Conservation (phyloP, 2,329 filamentous ascomycete species). For the Trichophyton equinum region DNA sequence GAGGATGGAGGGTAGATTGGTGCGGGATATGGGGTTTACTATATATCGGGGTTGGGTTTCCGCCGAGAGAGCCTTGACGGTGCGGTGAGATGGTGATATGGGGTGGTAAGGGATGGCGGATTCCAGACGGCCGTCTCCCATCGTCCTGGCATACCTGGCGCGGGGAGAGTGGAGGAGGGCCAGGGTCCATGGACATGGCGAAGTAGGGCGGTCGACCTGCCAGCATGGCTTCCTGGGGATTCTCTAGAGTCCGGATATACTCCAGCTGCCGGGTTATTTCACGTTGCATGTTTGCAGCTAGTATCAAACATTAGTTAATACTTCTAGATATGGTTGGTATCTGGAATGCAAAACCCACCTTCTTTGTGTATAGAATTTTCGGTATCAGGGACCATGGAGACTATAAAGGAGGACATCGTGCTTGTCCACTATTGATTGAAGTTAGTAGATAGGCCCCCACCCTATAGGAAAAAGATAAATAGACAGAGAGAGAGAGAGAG, state of each 20-base stretch:
- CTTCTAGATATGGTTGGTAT: neutral
- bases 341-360: slow-evolving; percentile 43
- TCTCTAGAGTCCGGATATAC: slow-evolving; percentile 43
- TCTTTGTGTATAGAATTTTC: slow-evolving; percentile 72
- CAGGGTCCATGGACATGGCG: slow-evolving; percentile 50
- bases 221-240: slow-evolving; percentile 53
- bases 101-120: slow-evolving; percentile 65
- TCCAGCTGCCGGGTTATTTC: slow-evolving; percentile 52
- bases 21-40: slow-evolving; percentile 51
- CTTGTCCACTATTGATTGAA: slow-evolving; percentile 54
- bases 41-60: slow-evolving; percentile 60
- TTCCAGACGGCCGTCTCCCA: slow-evolving; percentile 56
- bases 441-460: slow-evolving; percentile 5
- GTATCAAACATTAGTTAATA: slow-evolving; percentile 6
- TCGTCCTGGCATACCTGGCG: slow-evolving; percentile 80
- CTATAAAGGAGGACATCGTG: slow-evolving; percentile 64
- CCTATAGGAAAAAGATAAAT: too few species aligned
- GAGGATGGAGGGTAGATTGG: slow-evolving; percentile 43
- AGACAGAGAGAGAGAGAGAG: too few species aligned
- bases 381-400: slow-evolving; percentile 59
- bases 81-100: slow-evolving; percentile 67
- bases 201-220: slow-evolving; percentile 56
- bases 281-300: slow-evolving; percentile 47
- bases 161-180: slow-evolving; percentile 60
- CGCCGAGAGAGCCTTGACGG: slow-evolving; percentile 76